Percentiles rank a stretch among this genome's conserved stretches.
phyloP scores from a whole-genome alignment of 192 early-diverging fungal genomes.

The Coemansia sp. region DNA sequence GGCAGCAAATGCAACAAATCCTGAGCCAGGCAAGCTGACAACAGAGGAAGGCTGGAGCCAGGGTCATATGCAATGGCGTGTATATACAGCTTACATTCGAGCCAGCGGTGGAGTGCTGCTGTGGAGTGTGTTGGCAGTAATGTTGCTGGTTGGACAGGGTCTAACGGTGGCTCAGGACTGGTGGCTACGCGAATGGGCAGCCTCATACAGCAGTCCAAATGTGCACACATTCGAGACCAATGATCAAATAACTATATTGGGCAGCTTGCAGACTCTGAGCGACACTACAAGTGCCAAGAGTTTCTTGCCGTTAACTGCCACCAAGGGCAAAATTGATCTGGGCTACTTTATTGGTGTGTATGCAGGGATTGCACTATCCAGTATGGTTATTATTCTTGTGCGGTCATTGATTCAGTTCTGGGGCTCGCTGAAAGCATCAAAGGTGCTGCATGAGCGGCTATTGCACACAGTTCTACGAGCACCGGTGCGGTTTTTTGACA shows the following conservation, averaged over 20 bases:
- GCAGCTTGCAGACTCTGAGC: too few relatives aligned
- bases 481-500: constrained; percentile 85
- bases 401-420: constrained; percentile 48
- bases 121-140: constrained; percentile 55
- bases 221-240: background rate
- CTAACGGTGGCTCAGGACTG: constrained; percentile 46
- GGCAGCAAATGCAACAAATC: background rate
- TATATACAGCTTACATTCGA: constrained; percentile 74
- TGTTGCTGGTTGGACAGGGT: constrained; percentile 31
- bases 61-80: constrained; percentile 69
- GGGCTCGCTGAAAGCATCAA: constrained; percentile 41
- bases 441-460: constrained; percentile 34
- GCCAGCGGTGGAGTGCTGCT: constrained; percentile 65
- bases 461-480: constrained; percentile 59
- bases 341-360: constrained; percentile 43
- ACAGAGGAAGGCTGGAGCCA: constrained; percentile 75
- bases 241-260: too few relatives aligned
- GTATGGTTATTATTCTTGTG: constrained; percentile 24
- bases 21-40: constrained; percentile 61
- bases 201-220: constrained; percentile 25
- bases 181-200: constrained; percentile 53
- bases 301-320: background rate
- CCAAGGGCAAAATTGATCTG: constrained; percentile 9
- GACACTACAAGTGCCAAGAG: background rate
- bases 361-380: constrained; percentile 27